phyloP scores from a whole-genome alignment of 805 yeast genomes.

The Ogataea chonburiensis region DNA sequence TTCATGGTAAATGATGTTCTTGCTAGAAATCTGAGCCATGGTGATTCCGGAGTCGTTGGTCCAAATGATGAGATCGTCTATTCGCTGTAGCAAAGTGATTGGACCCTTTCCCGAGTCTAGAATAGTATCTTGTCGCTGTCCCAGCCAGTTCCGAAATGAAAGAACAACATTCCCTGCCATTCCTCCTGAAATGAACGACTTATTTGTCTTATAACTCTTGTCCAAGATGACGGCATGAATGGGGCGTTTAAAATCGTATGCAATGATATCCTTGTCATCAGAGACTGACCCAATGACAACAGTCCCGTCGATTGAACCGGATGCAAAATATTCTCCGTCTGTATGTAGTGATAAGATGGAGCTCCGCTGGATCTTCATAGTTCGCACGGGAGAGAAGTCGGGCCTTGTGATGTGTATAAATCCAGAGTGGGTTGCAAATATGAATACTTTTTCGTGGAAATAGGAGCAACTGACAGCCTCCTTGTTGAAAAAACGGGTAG shows the following conservation, averaged over 20 bases:
- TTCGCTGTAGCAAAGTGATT: slow-evolving; percentile 60
- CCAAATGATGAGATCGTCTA: slow-evolving; percentile 74
- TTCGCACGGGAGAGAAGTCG: slow-evolving; percentile 59
- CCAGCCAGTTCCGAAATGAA: slow-evolving; percentile 84
- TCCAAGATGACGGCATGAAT: slow-evolving; percentile 84
- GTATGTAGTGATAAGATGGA: slow-evolving; percentile 72
- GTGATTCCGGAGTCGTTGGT: slow-evolving; percentile 80
- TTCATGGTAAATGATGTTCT: slow-evolving; percentile 48
- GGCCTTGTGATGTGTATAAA: slow-evolving; percentile 65
- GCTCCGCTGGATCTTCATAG: slow-evolving; percentile 82
- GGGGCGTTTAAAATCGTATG: slow-evolving; percentile 83
- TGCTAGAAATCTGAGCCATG: slow-evolving; percentile 56
- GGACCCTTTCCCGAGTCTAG: slow-evolving; percentile 66
- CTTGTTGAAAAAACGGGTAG: slow-evolving; percentile 63
- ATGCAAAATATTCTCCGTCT: slow-evolving; percentile 74
- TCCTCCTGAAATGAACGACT: slow-evolving; percentile 82
- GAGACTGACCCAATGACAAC: slow-evolving; percentile 72
- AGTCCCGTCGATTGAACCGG: slow-evolving; percentile 94
- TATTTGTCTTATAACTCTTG: slow-evolving; percentile 58
- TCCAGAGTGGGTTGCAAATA: slow-evolving; percentile 91
- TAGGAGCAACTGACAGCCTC: slow-evolving; percentile 78
- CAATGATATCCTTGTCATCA: slow-evolving; percentile 62
- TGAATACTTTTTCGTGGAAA: slow-evolving; percentile 57
- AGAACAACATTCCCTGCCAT: slow-evolving; percentile 78
- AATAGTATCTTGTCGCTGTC: slow-evolving; percentile 67